Base-by-base conservation (phyloP, 805 yeast genomes). In the Nakazawaea pomicola region DNA sequence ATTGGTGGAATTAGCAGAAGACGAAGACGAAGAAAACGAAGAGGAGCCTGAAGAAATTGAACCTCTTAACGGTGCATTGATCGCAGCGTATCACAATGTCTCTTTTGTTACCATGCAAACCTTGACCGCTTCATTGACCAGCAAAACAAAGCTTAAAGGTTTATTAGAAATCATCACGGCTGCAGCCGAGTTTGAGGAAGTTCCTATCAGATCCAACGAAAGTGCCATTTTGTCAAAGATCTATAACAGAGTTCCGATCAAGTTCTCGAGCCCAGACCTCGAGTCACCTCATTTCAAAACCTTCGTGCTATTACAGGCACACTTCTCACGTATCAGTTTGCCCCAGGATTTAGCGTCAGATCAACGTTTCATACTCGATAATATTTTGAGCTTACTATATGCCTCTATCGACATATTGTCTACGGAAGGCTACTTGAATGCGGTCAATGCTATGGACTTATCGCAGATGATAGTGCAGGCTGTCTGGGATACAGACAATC, bases 391-490 rank as follows among this genome's bases (percentile, higher is more conserved):
- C 3, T 53, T 89, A 16, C 60, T 86, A 6, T 70, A 79, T 49
- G 86, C 91, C 0, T 64, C 78, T 35, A 80, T 86, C 15, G 97
- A 93, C 57, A 62, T 82, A 1, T 62, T 89, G 29, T 80, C 95
- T 0, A 76, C 87, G 49, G 88, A 88, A 45, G 96, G 97, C 0
- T 67, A 73, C 49, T 61, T 90, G 52, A 83, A 79, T 56, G 89
- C 95, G 0, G 69, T 87, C 49, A 70, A 74, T 33, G 91, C 87
- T 0, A 85, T 93, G 85, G 97, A 93, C 55, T 56, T 89, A 38
- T 73, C 84, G 1, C 99, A 93, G 56, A 85, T 88, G 95, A 61
- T 87, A 6, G 76, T 83, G 1, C 98, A 91, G 57, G 95, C 84
- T 1, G 65, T 85, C 19, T 88, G 96, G 95, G 85, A 78, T 49